phyloP scores from a whole-genome alignment of 495 filamentous ascomycete species.

The Pseudevernia furfuracea region DNA sequence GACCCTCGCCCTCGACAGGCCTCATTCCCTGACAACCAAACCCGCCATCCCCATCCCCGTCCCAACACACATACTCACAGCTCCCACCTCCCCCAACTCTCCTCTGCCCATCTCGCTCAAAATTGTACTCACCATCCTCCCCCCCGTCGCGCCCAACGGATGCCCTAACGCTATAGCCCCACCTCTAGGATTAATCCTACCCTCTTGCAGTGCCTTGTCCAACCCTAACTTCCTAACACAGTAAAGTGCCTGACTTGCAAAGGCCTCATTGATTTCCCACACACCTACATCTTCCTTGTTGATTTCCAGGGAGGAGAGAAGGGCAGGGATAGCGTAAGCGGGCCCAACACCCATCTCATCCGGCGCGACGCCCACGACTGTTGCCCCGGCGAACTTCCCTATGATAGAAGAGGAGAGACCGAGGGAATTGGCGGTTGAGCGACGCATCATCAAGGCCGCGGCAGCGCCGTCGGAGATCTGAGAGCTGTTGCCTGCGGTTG shows the following conservation, averaged over 20 bases:
- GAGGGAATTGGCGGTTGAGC: conserved; percentile 70
- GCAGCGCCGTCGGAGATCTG: conserved; percentile 87
- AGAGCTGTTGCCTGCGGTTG: conserved; percentile 79
- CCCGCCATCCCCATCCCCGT: conserved; percentile 91
- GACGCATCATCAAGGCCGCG: conserved; percentile 71
- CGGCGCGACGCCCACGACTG: conserved; percentile 67
- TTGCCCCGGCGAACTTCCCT: conserved; percentile 68
- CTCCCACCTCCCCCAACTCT: conserved; percentile 57
- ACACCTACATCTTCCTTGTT: conserved; percentile 61
- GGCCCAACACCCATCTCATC: conserved; percentile 94
- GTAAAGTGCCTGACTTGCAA: conserved; percentile 81
- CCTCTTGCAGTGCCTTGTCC: conserved; percentile 49
- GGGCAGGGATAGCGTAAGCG: conserved; percentile 74
- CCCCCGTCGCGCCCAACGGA: conserved; percentile 86
- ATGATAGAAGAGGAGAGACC: conserved; percentile 62
- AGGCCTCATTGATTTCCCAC: conserved; percentile 86
- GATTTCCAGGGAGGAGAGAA: conserved; percentile 59
- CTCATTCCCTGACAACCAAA: conserved; percentile 69
- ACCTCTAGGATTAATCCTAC: conserved; percentile 80
- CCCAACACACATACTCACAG: conserved; percentile 83
- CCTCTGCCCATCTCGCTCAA: conserved; percentile 57
- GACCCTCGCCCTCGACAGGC: no score
- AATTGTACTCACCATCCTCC: conserved; percentile 69
- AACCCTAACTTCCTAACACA: conserved; percentile 67
- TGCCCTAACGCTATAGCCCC: conserved; percentile 91